Base-by-base conservation (phyloP, 2,329 filamentous ascomycete genomes). In the Plenodomus lindquistii region DNA sequence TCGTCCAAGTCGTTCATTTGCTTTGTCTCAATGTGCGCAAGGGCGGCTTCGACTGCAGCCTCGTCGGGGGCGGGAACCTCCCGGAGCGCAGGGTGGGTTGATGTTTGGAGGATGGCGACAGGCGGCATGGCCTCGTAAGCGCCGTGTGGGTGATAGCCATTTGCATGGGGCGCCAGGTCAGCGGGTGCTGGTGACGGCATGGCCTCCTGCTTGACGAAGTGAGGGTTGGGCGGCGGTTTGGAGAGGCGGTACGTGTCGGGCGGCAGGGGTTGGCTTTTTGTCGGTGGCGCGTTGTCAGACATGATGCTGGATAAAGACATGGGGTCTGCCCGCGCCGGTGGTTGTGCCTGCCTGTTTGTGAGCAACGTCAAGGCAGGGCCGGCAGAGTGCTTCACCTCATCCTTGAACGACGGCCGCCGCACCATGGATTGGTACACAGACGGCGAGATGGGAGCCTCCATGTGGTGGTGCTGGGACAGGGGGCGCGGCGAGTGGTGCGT, bases 261-360 rank as follows among this genome's bases (percentile, higher is more conserved):
- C 44, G 53, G 67, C 52, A 46, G 69, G 36, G 75, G 77, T 37
- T 76, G 77, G 11, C 75, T 69, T 57, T 76, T 80, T 41, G 71
- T 72, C 15, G 83, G 79, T 44, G 88, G 85, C 40, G 91, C 86
- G 46, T 88, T 82, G 46, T 91, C 86, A 15, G 91, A 93, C 37
- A 97, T 85, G 50, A 97, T 95, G 69, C 92, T 97, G 58, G 91
- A 94, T 67, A 97, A 94, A 4, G 92, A 94, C 92, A 97, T 97
- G 44, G 92, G 88, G 69, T 96, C 89, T 49, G 87, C 86, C 70
- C 91, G 85, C 41, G 87, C 88, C 83, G 88, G 83, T 43, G 87
- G 89, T 84, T 91, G 70, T 29, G 60, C 54, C 66, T 66, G 48
- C 48, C 35, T 38, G 44, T 37, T 35, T 42, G 63, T 67, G 46